phyloP scores from a whole-genome alignment of 371 early-diverging fungal genomes.

The Mucor irregularis region DNA sequence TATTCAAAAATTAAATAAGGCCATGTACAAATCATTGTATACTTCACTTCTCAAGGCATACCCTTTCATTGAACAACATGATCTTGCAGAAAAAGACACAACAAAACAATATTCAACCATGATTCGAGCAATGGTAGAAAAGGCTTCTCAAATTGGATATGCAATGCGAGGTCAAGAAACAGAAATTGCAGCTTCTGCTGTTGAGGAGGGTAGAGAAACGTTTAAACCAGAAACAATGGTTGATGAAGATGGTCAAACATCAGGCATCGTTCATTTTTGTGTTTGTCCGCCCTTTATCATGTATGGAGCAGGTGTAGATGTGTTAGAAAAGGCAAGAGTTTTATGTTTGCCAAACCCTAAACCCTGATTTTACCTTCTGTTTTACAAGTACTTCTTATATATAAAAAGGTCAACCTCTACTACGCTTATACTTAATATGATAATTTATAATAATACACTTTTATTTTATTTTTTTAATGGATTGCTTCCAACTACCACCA shows the following conservation, averaged over 20 bases:
- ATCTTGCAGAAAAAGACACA: conserved; percentile 30
- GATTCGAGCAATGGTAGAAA: conserved; percentile 36
- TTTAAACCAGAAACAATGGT: conserved; percentile 41
- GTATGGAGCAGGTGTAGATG: conserved; percentile 18
- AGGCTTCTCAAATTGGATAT: conserved; percentile 38
- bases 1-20: conserved; percentile 31
- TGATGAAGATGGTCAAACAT: conserved; percentile 35
- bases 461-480: too few species aligned
- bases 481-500: too few species aligned
- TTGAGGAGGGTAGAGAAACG: conserved; percentile 37
- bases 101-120: conserved; percentile 34
- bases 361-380: background rate
- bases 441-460: too few species aligned
- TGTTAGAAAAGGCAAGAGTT: conserved; percentile 43
- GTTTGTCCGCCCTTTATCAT: conserved; percentile 42
- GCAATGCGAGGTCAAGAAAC: conserved; percentile 50
- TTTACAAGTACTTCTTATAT: too few species aligned
- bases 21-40: conserved; percentile 40
- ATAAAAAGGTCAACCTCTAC: too few species aligned
- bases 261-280: conserved; percentile 39
- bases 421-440: too few species aligned
- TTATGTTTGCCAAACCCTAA: conserved; percentile 20
- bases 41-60: conserved; percentile 42
- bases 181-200: conserved; percentile 47
- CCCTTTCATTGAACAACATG: conserved; percentile 44